Percentiles rank a stretch among this genome's conserved stretches.
Conservation (phyloP, 192 early-diverging fungal species). For the Backusella parvicylindrica region DNA sequence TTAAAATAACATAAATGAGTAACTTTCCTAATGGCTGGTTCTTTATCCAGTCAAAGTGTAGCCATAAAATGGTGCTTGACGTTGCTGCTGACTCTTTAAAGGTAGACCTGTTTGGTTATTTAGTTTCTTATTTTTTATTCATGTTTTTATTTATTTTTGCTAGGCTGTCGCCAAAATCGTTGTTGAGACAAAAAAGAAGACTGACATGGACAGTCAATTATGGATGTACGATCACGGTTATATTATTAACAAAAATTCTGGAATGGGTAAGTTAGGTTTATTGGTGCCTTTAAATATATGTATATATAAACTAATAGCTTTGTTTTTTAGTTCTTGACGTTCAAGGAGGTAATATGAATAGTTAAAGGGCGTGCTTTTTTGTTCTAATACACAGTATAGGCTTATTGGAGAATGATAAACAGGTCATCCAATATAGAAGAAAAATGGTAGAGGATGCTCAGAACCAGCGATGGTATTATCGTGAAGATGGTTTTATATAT, state of each 20-base stretch:
- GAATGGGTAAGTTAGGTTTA: constrained; percentile 21
- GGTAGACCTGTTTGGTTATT: constrained; percentile 2
- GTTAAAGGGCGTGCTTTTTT: neutral
- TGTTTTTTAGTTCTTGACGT: constrained; percentile 22
- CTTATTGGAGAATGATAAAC: constrained; percentile 16
- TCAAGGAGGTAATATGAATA: constrained; percentile 18
- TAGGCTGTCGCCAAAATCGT: constrained; percentile 25
- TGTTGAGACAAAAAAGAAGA: constrained; percentile 23
- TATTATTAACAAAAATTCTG: constrained; percentile 35
- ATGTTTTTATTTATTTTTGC: neutral
- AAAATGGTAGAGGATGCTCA: constrained; percentile 29
- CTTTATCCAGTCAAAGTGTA: constrained; percentile 25
- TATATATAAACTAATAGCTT: neutral
- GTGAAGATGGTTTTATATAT: constrained; percentile 34
- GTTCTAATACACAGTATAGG: neutral
- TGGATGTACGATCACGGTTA: constrained; percentile 36
- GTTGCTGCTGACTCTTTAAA: constrained; percentile 28
- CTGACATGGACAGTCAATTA: constrained; percentile 22
- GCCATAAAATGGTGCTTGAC: constrained; percentile 28
- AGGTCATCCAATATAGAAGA: constrained; percentile 31
- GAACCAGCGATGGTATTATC: constrained; percentile 34
- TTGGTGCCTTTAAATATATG: neutral
- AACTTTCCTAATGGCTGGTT: constrained; percentile 34
- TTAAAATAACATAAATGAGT: neutral
- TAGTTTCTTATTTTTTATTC: neutral